Percentiles rank a stretch among this genome's conserved stretches.
Evolutionary conservation across 176 grass and related monocot species (phyloP).

Genomic region (Lolium perenne): DNA sequence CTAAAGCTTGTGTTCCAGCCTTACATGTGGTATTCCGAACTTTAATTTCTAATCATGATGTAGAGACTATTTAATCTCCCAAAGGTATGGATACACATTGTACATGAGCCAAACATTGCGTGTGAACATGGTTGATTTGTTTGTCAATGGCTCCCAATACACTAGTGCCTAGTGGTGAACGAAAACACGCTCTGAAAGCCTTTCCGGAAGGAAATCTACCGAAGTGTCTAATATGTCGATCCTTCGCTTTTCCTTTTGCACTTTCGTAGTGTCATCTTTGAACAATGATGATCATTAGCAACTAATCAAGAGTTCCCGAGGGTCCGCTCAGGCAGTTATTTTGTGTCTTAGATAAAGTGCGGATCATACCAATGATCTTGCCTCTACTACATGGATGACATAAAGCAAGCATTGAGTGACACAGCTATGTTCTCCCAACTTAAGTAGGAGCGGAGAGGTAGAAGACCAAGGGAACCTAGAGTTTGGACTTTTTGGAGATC

Average conservation of each 20-base stretch:
- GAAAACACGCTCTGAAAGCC: conserved; percentile 23
- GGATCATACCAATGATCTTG: conserved; percentile 22
- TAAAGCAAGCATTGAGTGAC: neutral
- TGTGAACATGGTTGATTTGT: conserved; percentile 43
- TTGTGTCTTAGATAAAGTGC: conserved; percentile 24
- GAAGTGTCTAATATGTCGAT: conserved; percentile 46
- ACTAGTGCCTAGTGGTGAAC: conserved; percentile 38
- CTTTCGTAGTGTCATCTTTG: conserved; percentile 41
- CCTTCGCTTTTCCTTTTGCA: conserved; percentile 23
- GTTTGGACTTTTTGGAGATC: neutral
- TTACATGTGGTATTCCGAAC: conserved; percentile 34
- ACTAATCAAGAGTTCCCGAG: conserved; percentile 21
- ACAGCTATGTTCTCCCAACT: neutral
- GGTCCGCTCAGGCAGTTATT: conserved; percentile 15
- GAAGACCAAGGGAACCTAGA: neutral
- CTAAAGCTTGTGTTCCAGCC: neutral
- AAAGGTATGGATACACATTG: neutral
- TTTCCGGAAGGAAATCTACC: conserved; percentile 48
- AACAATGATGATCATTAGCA: conserved; percentile 33
- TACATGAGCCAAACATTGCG: conserved; percentile 12
- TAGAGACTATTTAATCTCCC: neutral
- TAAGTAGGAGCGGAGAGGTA: neutral
- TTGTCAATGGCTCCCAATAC: conserved; percentile 53
- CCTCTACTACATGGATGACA: neutral
- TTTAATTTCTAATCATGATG: conserved; percentile 43